These are phyloP conservation scores for Euphorbia lathyris DNA, from an alignment of 345 rosid species.

Conservation along the genomic window DNA sequence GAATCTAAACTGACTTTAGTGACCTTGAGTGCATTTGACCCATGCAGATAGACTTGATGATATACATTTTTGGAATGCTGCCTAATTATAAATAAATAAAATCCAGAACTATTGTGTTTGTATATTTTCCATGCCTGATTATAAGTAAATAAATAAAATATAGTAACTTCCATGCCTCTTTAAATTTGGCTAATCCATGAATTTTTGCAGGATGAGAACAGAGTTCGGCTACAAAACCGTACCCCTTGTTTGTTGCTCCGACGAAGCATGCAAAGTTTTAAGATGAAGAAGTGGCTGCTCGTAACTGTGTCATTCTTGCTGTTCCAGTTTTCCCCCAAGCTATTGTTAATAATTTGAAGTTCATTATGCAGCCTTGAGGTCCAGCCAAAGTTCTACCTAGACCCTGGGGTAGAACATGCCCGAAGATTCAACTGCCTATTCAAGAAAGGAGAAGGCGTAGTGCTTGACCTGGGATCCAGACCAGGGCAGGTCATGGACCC, in stretches of 20 bases:
- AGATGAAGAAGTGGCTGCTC: not conserved
- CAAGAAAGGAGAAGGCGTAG: no score
- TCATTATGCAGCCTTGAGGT: not conserved
- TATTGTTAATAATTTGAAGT: not conserved
- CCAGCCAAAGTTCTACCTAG: not conserved
- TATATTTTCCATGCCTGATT: no score
- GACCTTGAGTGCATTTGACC: no score
- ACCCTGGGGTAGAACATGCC: not conserved
- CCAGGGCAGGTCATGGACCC: no score
- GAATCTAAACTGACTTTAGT: no score
- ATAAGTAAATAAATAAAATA: no score
- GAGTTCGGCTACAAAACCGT: not conserved
- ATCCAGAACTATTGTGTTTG: no score
- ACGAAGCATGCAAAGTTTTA: not conserved
- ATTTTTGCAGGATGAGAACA: not conserved
- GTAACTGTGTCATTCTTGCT: not conserved
- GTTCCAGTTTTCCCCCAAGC: no score
- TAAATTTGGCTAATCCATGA: not conserved
- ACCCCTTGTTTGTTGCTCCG: not conserved
- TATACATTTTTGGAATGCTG: constrained; percentile 1
- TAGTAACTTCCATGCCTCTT: no score
- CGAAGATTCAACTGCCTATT: not conserved
- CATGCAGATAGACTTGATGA: not conserved
- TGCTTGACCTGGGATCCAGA: no score
- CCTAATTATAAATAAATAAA: no score